phyloP scores from a whole-genome alignment of 306 rosid genomes.

The Sindora glabra region DNA sequence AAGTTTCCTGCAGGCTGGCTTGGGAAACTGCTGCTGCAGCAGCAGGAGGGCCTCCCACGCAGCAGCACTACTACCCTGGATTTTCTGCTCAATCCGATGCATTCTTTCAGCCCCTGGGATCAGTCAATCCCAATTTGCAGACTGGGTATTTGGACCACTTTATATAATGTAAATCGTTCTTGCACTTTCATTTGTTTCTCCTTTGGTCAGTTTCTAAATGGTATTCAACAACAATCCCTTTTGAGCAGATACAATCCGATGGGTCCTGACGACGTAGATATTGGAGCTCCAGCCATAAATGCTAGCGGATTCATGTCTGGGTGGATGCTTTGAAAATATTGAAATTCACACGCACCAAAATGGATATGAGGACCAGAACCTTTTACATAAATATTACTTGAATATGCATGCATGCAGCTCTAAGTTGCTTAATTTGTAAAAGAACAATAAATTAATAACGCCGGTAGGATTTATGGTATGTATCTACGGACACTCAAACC shows the following conservation, averaged over 20 bases:
- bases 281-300: slow-evolving; percentile 37
- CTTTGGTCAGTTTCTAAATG: too few species aligned
- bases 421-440: too few species aligned
- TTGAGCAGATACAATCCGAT: slow-evolving; percentile 46
- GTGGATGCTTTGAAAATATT: slow-evolving; percentile 49
- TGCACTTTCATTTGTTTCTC: too few species aligned
- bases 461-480: too few species aligned
- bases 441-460: too few species aligned
- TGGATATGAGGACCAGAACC: too few species aligned
- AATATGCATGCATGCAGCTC: too few species aligned
- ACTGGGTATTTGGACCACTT: slow-evolving; percentile 60
- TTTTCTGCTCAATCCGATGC: slow-evolving; percentile 40
- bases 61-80: slow-evolving; percentile 13
- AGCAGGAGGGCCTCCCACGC: slow-evolving; percentile 20
- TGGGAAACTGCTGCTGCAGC: too few species aligned
- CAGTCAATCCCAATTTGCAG: slow-evolving; percentile 46
- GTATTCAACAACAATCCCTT: too few species aligned
- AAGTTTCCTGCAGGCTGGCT: slow-evolving; percentile 19
- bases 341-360: neutral
- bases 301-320: slow-evolving; percentile 48
- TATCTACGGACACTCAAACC: too few species aligned
- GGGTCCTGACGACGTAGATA: slow-evolving; percentile 26
- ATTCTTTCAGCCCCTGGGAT: slow-evolving; percentile 44
- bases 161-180: too few species aligned
- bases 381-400: too few species aligned